These are phyloP conservation scores for Cicer pinnatifidum DNA, from an alignment of 306 rosid genomes.

Conservation along the genomic window DNA sequence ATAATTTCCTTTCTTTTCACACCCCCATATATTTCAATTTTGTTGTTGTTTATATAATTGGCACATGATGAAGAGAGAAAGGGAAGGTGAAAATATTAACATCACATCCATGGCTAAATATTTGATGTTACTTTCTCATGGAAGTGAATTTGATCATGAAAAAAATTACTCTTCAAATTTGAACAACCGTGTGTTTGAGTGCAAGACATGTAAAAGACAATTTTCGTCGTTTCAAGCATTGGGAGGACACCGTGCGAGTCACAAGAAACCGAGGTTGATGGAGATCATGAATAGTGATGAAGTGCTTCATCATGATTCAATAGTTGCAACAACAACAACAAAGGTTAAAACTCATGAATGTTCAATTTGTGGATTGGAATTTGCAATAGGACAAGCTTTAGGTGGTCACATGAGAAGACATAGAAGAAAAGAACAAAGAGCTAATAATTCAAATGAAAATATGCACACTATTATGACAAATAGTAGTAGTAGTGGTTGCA, in stretches of 20 bases:
- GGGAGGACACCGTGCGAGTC: slow-evolving; percentile 97
- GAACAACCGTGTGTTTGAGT: slow-evolving; percentile 75
- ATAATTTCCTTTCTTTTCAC: not conserved
- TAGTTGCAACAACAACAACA: slow-evolving; percentile 40
- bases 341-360: slow-evolving; percentile 91
- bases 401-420: slow-evolving; percentile 99
- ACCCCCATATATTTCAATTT: not conserved
- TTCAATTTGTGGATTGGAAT: slow-evolving; percentile 83
- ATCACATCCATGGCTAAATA: slow-evolving; percentile 73
- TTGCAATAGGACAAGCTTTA: slow-evolving; percentile 89
- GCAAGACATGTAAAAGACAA: slow-evolving; percentile 82
- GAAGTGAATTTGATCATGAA: slow-evolving; percentile 36
- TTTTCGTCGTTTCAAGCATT: slow-evolving; percentile 89
- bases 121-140: slow-evolving; percentile 79
- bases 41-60: not conserved
- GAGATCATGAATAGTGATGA: slow-evolving; percentile 6
- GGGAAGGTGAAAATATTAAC: slow-evolving; percentile 57
- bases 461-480: not conserved
- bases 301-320: not conserved
- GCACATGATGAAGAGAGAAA: slow-evolving; percentile 71
- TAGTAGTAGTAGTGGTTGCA: not conserved
- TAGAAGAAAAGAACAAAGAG: slow-evolving; percentile 37
- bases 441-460: slow-evolving; percentile 1
- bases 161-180: slow-evolving; percentile 33
- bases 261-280: slow-evolving; percentile 77